Percentiles rank a stretch among this genome's conserved stretches.
Conservation (phyloP, 176 grass and related monocot species). For the Cenchrus fungigraminus region DNA sequence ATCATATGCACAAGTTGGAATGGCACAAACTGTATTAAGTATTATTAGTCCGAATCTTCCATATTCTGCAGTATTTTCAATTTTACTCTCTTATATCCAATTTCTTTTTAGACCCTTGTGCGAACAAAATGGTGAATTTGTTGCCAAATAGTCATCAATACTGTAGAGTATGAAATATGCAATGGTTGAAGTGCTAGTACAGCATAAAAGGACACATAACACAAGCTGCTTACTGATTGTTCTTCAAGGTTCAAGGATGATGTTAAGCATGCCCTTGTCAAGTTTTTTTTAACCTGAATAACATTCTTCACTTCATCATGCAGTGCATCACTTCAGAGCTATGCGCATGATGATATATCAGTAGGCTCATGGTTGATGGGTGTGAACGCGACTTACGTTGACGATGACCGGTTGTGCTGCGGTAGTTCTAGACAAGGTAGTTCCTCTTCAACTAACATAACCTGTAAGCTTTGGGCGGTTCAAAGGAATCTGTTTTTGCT, state of each 20-base stretch:
- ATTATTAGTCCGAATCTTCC: background rate
- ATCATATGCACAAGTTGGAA: background rate
- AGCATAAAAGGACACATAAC: background rate
- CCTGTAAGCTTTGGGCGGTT: background rate
- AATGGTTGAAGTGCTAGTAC: conserved; percentile 13
- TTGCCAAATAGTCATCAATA: background rate
- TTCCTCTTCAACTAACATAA: background rate
- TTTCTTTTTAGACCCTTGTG: background rate
- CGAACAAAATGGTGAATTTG: no score
- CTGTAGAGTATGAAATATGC: background rate
- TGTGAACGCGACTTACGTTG: conserved; percentile 86
- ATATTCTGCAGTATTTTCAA: background rate
- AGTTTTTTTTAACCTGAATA: background rate
- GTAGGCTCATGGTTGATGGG: conserved; percentile 99
- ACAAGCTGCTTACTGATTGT: background rate
- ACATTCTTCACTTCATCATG: background rate
- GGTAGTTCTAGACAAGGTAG: conserved; percentile 86
- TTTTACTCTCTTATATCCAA: background rate
- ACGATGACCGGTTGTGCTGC: conserved; percentile 86
- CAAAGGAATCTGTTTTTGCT: background rate
- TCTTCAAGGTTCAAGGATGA: background rate
- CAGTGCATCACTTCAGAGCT: conserved; percentile 84
- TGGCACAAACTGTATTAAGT: background rate
- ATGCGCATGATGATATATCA: conserved; percentile 88
- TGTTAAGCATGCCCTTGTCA: background rate